Evolutionary conservation across 1,284 basidiomycete genomes (phyloP).

Genomic region (Quambalaria eucalypti): DNA sequence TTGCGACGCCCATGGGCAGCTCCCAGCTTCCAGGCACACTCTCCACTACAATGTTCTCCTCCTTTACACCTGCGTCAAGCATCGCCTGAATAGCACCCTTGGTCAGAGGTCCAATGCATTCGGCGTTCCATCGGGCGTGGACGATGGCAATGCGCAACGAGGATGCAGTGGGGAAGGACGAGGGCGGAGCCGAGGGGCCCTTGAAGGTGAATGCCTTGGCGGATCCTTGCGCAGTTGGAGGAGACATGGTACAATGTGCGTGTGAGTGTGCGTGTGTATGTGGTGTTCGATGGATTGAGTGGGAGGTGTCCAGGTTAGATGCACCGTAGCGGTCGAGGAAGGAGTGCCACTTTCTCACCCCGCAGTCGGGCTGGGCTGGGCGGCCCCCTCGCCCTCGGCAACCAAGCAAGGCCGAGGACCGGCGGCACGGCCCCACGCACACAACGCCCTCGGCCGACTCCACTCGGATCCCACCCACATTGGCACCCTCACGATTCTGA

Average conservation of each 20-base stretch:
- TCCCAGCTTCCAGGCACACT: constrained; percentile 66
- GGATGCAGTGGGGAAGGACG: constrained; percentile 35
- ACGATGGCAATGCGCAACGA: constrained; percentile 43
- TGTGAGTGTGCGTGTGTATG: no score
- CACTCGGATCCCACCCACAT: no score
- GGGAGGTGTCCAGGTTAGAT: no score
- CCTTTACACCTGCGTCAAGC: constrained; percentile 74
- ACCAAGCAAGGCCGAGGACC: no score
- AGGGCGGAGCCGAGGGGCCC: constrained; percentile 37
- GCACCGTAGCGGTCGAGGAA: no score
- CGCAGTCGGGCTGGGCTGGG: no score
- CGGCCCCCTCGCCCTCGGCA: no score
- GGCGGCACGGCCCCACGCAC: no score
- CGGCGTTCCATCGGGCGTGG: constrained; percentile 64
- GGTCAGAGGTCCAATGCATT: constrained; percentile 73
- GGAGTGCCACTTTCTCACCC: no score
- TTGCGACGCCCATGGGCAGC: constrained; percentile 31
- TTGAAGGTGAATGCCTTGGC: constrained; percentile 16
- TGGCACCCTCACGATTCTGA: no score
- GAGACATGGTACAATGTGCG: constrained; percentile 4
- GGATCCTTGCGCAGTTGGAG: constrained; percentile 1
- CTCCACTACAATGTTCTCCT: constrained; percentile 79
- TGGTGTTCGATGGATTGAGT: no score
- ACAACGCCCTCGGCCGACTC: no score
- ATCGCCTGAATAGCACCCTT: constrained; percentile 67